Percentiles rank a stretch among this genome's conserved stretches.
These are phyloP conservation scores for Calendula officinalis DNA, from an alignment of 129 eudicot genomes.

Conservation along the genomic window DNA sequence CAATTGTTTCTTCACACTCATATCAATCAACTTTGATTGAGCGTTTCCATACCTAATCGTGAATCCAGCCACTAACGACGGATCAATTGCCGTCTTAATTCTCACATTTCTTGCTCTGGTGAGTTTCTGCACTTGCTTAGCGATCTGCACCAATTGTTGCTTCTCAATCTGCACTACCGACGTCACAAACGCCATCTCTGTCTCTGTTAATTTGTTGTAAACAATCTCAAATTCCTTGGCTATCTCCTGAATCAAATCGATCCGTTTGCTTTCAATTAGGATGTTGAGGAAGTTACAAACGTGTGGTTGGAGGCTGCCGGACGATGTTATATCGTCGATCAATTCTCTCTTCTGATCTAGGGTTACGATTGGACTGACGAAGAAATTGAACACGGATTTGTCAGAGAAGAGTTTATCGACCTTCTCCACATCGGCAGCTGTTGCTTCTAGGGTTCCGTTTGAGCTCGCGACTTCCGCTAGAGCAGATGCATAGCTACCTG, in stretches of 20 bases:
- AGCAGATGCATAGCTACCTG: slow-evolving; percentile 69
- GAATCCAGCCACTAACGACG: slow-evolving; percentile 69
- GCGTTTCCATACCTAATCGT: slow-evolving; percentile 59
- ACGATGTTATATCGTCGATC: slow-evolving; percentile 39
- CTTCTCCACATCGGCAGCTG: slow-evolving; percentile 56
- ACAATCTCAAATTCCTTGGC: slow-evolving; percentile 63
- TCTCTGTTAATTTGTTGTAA: slow-evolving; percentile 51
- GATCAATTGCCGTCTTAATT: slow-evolving; percentile 64
- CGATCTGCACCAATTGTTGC: slow-evolving; percentile 76
- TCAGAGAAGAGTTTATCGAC: slow-evolving; percentile 58
- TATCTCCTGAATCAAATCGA: slow-evolving; percentile 48
- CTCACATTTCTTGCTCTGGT: slow-evolving; percentile 70
- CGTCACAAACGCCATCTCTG: slow-evolving; percentile 67
- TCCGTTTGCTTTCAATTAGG: slow-evolving; percentile 50
- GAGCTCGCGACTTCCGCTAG: slow-evolving; percentile 62
- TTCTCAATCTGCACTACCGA: slow-evolving; percentile 69
- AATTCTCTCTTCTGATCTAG: slow-evolving; percentile 40
- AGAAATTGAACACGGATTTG: slow-evolving; percentile 31
- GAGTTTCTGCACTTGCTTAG: slow-evolving; percentile 64
- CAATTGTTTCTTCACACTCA: slow-evolving; percentile 85
- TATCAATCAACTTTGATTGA: slow-evolving; percentile 67
- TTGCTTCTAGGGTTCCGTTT: slow-evolving; percentile 54
- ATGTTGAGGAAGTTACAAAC: slow-evolving; percentile 58
- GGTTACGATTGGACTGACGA: slow-evolving; percentile 49
- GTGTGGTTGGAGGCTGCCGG: slow-evolving; percentile 42